phyloP scores from a whole-genome alignment of 129 eudicot species.

The Gnaphalium uliginosum region DNA sequence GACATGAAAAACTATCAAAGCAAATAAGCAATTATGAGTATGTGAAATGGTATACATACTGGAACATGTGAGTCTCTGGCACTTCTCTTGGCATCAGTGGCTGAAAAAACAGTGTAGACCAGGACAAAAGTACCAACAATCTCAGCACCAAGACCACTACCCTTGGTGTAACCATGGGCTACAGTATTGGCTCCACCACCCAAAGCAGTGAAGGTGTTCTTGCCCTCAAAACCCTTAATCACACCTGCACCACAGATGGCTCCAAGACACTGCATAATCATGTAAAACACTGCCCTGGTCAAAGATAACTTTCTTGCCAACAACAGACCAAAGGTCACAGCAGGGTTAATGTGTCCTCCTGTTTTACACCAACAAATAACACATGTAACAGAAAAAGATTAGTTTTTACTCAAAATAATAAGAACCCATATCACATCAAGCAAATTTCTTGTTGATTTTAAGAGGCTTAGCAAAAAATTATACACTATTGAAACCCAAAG shows the following conservation, averaged over 20 bases:
- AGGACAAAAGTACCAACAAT: conserved; percentile 81
- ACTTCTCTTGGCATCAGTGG: conserved; percentile 95
- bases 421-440: conserved; percentile 14
- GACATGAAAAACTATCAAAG: conserved; percentile 18
- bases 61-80: conserved; percentile 98
- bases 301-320: conserved; percentile 85
- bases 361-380: conserved; percentile 33
- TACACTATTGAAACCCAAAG: neutral
- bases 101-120: conserved; percentile 83
- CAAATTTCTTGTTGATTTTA: neutral
- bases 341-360: conserved; percentile 98
- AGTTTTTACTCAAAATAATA: neutral
- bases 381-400: neutral
- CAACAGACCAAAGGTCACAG: conserved; percentile 82
- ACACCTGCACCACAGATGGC: conserved; percentile 95
- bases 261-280: conserved; percentile 88
- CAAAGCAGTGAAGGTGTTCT: conserved; percentile 36
- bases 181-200: conserved; percentile 86
- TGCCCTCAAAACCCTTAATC: conserved; percentile 75
- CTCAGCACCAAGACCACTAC: conserved; percentile 77
- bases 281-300: conserved; percentile 78
- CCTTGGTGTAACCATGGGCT: conserved; percentile 92
- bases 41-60: conserved; percentile 46
- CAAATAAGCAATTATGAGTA: conserved; percentile 13
- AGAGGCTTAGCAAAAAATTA: neutral